A percentile compares a stretch with the other conserved stretches of the same genome.
Evolutionary conservation across 345 rosid genomes (phyloP).

Genomic region (Ailanthus altissimus): DNA sequence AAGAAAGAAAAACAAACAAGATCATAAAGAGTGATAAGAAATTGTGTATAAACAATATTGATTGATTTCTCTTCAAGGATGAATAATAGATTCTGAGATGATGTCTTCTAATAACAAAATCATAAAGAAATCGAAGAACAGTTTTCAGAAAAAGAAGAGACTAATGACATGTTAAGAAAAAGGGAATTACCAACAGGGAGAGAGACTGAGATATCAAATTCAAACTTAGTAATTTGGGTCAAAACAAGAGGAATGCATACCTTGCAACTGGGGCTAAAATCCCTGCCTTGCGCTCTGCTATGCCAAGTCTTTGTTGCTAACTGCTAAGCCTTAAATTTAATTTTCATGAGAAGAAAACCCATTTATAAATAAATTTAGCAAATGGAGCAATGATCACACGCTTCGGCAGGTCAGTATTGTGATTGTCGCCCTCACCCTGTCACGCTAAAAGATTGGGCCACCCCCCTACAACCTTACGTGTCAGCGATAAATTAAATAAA

Average conservation of each 20-base stretch:
- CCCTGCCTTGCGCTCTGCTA: conserved; percentile 30
- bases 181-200: too few species aligned
- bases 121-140: background rate
- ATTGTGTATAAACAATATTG: too few species aligned
- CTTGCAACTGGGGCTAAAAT: conserved; percentile 32
- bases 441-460: too few species aligned
- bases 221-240: background rate
- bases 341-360: too few species aligned
- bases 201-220: too few species aligned
- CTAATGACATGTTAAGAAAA: background rate
- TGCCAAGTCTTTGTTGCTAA: conserved; percentile 8
- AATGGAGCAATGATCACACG: too few species aligned
- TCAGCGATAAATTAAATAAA: too few species aligned
- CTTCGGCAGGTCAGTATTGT: too few species aligned
- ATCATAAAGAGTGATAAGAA: background rate
- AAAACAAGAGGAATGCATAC: conserved; percentile 22
- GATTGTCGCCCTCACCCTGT: too few species aligned
- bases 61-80: background rate
- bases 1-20: background rate
- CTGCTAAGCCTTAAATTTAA: too few species aligned
- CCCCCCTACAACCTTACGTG: too few species aligned
- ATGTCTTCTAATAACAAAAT: background rate
- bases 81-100: background rate
- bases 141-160: background rate
- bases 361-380: background rate